Conservation (phyloP, 768 basidiomycete species). For the Termitomyces sp. region DNA sequence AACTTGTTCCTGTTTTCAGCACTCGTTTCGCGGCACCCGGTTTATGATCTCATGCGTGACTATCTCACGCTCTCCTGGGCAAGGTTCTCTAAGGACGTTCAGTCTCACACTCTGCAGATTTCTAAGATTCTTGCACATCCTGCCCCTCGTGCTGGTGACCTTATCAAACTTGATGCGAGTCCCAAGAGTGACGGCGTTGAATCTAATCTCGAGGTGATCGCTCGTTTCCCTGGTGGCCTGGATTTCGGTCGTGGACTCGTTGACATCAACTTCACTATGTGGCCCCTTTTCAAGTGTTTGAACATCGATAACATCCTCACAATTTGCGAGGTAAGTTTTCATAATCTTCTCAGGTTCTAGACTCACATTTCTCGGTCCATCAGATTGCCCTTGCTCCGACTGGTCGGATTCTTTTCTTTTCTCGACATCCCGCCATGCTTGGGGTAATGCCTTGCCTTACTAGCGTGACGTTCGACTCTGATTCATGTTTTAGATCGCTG, state of each 20-base stretch:
- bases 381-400: conserved; percentile 85
- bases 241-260: conserved; percentile 90
- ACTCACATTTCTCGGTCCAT: conserved; percentile 55
- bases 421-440: conserved; percentile 86
- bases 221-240: conserved; percentile 88
- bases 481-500: conserved; percentile 54
- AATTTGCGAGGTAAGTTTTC: conserved; percentile 68
- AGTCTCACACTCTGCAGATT: conserved; percentile 87
- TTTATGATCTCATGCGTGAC: conserved; percentile 94
- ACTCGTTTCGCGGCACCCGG: conserved; percentile 86
- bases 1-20: conserved; percentile 34
- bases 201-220: conserved; percentile 71
- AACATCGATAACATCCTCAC: conserved; percentile 93
- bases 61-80: conserved; percentile 96
- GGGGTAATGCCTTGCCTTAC: conserved; percentile 39
- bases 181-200: conserved; percentile 49
- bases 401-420: conserved; percentile 83
- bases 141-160: conserved; percentile 80
- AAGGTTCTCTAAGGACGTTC: conserved; percentile 89
- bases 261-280: conserved; percentile 95
- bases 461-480: not conserved
- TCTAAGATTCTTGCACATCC: conserved; percentile 85
- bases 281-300: conserved; percentile 91
- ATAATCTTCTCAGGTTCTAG: conserved; percentile 11
- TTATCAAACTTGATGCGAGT: conserved; percentile 82